Percentiles rank a stretch among this genome's conserved stretches.
These are phyloP conservation scores for Flaveria linearis DNA, from an alignment of 129 eudicot genomes.

Conservation along the genomic window DNA sequence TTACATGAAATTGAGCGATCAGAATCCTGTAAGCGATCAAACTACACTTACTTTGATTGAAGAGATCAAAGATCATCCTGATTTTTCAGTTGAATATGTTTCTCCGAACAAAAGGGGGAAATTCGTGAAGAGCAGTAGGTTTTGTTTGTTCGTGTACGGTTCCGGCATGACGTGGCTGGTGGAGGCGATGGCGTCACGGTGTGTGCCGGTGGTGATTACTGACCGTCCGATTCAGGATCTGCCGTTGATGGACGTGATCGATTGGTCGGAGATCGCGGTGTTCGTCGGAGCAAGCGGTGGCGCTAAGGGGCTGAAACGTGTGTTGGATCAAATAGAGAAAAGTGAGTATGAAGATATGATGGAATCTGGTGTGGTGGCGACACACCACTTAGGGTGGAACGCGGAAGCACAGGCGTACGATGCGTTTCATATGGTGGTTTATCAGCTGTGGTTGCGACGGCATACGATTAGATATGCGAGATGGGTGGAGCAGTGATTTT, in stretches of 20 bases:
- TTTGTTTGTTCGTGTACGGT: constrained; percentile 61
- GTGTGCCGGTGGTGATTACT: constrained; percentile 87
- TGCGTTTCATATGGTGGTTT: constrained; percentile 94
- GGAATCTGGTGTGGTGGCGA: constrained; percentile 67
- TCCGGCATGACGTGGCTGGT: constrained; percentile 63
- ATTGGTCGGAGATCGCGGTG: constrained; percentile 73
- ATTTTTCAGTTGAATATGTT: constrained; percentile 52
- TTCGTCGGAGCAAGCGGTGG: constrained; percentile 55
- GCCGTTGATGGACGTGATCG: constrained; percentile 86
- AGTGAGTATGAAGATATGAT: constrained; percentile 57
- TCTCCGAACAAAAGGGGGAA: constrained; percentile 32
- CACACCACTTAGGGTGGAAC: constrained; percentile 79
- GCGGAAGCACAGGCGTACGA: constrained; percentile 68
- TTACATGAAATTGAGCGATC: constrained; percentile 40
- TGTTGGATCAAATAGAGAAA: constrained; percentile 44
- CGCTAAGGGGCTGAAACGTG: constrained; percentile 44
- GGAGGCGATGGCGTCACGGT: constrained; percentile 62
- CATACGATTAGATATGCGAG: constrained; percentile 81
- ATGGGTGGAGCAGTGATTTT: constrained; percentile 32
- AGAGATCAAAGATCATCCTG: constrained; percentile 38
- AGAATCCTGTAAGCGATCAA: constrained; percentile 1
- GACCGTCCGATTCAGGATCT: constrained; percentile 91
- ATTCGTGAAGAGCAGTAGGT: constrained; percentile 40
- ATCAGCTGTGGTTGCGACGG: constrained; percentile 92
- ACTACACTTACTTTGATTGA: constrained; percentile 23